Conservation (phyloP, 2,329 filamentous ascomycete genomes). For the Incumbomyces delicatus region DNA sequence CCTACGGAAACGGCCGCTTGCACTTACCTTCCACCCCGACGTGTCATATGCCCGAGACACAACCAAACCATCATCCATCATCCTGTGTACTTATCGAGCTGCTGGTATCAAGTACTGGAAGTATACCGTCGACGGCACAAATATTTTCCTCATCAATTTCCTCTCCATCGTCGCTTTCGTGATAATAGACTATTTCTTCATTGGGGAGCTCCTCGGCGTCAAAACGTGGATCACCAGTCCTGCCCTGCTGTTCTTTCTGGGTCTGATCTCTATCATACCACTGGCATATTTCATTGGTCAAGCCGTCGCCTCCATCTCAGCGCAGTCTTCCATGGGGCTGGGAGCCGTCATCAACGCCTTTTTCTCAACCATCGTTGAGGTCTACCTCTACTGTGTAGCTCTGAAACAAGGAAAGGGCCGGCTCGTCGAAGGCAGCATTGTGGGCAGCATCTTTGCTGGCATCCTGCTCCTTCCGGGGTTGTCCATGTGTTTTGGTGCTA, state of each 20-base stretch:
- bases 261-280: slow-evolving; percentile 85
- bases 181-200: slow-evolving; percentile 81
- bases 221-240: slow-evolving; percentile 68
- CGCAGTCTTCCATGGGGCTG: slow-evolving; percentile 95
- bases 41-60: slow-evolving; percentile 61
- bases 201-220: slow-evolving; percentile 59
- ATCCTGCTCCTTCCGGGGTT: slow-evolving; percentile 87
- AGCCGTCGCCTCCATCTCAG: slow-evolving; percentile 94
- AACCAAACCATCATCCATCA: slow-evolving; percentile 68
- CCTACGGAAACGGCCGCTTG: slow-evolving; percentile 81
- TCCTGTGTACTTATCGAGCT: slow-evolving; percentile 93
- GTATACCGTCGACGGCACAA: slow-evolving; percentile 95
- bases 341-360: slow-evolving; percentile 96
- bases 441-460: slow-evolving; percentile 95
- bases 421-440: slow-evolving; percentile 91
- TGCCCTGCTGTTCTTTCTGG: slow-evolving; percentile 75
- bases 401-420: slow-evolving; percentile 84
- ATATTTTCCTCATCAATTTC: slow-evolving; percentile 97
- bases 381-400: slow-evolving; percentile 93
- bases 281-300: slow-evolving; percentile 98
- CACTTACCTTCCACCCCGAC: slow-evolving; percentile 86
- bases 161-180: slow-evolving; percentile 89
- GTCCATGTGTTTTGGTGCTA: slow-evolving; percentile 97
- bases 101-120: slow-evolving; percentile 97
- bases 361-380: slow-evolving; percentile 94